phyloP scores from a whole-genome alignment of 768 basidiomycete genomes.

The Hydnomerulius pinastri region DNA sequence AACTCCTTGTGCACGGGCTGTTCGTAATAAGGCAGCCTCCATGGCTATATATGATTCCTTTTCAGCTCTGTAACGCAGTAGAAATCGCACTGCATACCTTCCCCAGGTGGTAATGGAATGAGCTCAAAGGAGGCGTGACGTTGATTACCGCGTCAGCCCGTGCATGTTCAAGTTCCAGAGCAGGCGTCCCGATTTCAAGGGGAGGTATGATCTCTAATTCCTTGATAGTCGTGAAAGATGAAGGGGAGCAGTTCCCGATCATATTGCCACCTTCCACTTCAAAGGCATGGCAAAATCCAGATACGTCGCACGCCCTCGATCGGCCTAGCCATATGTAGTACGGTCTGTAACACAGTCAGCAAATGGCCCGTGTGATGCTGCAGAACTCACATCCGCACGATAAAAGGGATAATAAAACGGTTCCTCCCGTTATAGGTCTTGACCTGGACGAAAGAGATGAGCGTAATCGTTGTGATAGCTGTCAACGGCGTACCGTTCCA shows the following conservation, averaged over 20 bases:
- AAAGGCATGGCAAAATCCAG: constrained; percentile 57
- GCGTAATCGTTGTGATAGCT: neutral
- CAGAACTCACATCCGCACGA: constrained; percentile 58
- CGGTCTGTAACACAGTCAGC: constrained; percentile 37
- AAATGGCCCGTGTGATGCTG: constrained; percentile 4
- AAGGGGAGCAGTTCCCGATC: constrained; percentile 51
- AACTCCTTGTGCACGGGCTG: constrained; percentile 69
- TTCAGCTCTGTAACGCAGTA: neutral
- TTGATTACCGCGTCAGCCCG: constrained; percentile 41
- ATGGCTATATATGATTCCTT: constrained; percentile 39
- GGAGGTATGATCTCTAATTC: constrained; percentile 39
- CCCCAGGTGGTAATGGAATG: constrained; percentile 63
- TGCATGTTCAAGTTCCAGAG: constrained; percentile 23
- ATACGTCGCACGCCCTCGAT: constrained; percentile 60
- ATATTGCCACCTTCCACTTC: constrained; percentile 64
- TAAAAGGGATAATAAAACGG: constrained; percentile 63
- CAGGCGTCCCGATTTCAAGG: constrained; percentile 44
- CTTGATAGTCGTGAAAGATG: constrained; percentile 34
- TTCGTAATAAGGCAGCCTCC: constrained; percentile 73
- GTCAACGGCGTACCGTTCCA: constrained; percentile 52
- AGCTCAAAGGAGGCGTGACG: constrained; percentile 55
- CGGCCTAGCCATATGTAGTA: constrained; percentile 81
- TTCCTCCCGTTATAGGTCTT: constrained; percentile 77
- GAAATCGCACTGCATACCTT: constrained; percentile 34
- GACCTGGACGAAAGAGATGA: constrained; percentile 33